Base-by-base conservation (phyloP, 1,139 yeast species). In the Saccharomyces hybrid region DNA sequence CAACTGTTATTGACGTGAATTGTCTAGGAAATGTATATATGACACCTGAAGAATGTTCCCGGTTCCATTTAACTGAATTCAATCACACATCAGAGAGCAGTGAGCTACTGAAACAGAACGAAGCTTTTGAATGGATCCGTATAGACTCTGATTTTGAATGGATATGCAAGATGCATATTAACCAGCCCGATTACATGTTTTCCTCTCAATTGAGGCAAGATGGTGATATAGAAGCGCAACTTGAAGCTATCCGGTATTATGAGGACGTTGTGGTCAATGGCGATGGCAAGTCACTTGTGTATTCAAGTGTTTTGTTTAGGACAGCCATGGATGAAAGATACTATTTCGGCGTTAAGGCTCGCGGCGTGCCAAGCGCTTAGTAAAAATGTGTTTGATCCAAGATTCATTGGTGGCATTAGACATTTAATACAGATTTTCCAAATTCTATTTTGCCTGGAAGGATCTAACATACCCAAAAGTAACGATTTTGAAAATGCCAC, bases 61-160 rank as follows among this genome's bases (percentile, higher is more conserved):
- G 44, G 19, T 38, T 38, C 4, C 21, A 16, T 9, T 74, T 93
- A 28, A 78, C 79, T 1, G 96, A 88, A 9, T 38, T 38, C 4
- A 14, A 38, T 38, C 44, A 16, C 6, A 38, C 44, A 7, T 38
- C 44, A 9, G 49, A 44, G n/a, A 68, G 64, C 0, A 64, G 64
- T 49, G 70, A 69, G 41, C 55, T 60, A n/a, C 71, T 68, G 49
- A 59, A 60, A 28, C 69, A 65, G 46, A 83, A 82, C 62, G 98
- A 93, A 67, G 97, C 97, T 0, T 95, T 90, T 72, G 99, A 95
- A 66, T 95, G 99, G 99, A 78, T 95, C 47, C 78, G 99, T 62
- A 89, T 91, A 8, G 99, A 95, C 72, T 91, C 97, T 0, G 99
- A 95, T 70, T 88, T 86, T 65, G 99, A 95, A 69, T 95, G 99